Evolutionary conservation across 768 basidiomycete genomes (phyloP).

Genomic region (Termitomyces sp.): DNA sequence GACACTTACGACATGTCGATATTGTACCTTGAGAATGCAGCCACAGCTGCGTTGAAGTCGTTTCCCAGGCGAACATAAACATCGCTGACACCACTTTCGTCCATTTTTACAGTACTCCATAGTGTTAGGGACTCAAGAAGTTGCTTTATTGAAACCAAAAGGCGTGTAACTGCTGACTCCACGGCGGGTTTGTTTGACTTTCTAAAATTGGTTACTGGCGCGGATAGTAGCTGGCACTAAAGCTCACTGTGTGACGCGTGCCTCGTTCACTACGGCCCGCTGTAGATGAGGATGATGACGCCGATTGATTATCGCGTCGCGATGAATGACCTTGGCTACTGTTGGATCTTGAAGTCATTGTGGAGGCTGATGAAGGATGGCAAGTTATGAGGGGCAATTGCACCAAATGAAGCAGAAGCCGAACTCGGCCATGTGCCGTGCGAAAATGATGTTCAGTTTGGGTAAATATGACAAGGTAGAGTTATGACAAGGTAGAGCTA

Average conservation of each 20-base stretch:
- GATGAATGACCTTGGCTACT: constrained; percentile 38
- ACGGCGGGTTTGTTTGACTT: constrained; percentile 58
- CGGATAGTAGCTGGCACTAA: not conserved
- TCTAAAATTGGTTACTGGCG: constrained; percentile 8
- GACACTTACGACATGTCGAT: constrained; percentile 86
- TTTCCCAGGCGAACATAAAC: constrained; percentile 96
- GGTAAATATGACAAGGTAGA: no score
- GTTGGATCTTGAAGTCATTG: constrained; percentile 27
- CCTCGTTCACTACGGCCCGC: constrained; percentile 37
- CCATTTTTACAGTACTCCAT: constrained; percentile 74
- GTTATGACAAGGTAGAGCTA: not conserved
- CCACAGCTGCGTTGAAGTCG: constrained; percentile 93
- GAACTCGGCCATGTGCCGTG: constrained; percentile 10
- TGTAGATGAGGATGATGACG: constrained; percentile 43
- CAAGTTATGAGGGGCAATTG: not conserved
- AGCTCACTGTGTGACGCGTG: constrained; percentile 36
- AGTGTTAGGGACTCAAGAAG: constrained; percentile 86
- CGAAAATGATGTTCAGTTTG: constrained; percentile 5
- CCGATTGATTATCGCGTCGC: constrained; percentile 51
- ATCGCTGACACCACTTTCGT: constrained; percentile 86
- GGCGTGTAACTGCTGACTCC: constrained; percentile 87
- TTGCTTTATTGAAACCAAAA: constrained; percentile 92
- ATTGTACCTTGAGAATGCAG: constrained; percentile 79
- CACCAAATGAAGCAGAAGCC: not conserved
- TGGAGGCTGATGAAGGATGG: constrained; percentile 6